A percentile compares a stretch with the other conserved stretches of the same genome.
These are phyloP conservation scores for Bipolaris victoriae DNA, from an alignment of 2,329 filamentous ascomycete genomes.

Conservation along the genomic window DNA sequence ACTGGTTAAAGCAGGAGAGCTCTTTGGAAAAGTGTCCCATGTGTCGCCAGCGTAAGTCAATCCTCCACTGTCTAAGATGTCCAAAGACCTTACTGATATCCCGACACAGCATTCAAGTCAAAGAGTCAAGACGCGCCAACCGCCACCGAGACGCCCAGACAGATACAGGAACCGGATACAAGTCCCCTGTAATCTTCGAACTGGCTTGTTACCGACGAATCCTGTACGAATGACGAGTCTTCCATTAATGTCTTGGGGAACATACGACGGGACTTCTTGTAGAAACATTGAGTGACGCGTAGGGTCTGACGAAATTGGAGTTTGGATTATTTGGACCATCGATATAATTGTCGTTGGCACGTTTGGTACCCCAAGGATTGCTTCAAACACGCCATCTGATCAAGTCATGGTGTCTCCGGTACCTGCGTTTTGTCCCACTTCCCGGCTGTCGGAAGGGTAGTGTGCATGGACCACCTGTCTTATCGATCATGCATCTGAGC, in stretches of 20 bases:
- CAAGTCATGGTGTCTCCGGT: not conserved
- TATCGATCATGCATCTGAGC: slow-evolving; percentile 29
- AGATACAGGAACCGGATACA: slow-evolving; percentile 27
- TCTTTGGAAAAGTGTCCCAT: slow-evolving; percentile 95
- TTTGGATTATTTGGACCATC: slow-evolving; percentile 2
- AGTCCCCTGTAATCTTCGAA: slow-evolving; percentile 19
- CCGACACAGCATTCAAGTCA: slow-evolving; percentile 45
- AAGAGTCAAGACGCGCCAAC: slow-evolving; percentile 44
- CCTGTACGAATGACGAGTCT: not conserved
- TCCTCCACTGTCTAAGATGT: not conserved
- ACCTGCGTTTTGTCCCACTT: not conserved
- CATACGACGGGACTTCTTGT: not conserved
- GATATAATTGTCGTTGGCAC: slow-evolving; percentile 23
- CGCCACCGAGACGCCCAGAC: slow-evolving; percentile 17
- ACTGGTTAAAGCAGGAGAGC: slow-evolving; percentile 95
- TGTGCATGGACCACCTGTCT: slow-evolving; percentile 29
- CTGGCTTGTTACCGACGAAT: not conserved
- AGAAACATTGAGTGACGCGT: not conserved
- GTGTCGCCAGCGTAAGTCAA: slow-evolving; percentile 83
- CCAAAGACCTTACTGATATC: slow-evolving; percentile 18
- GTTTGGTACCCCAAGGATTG: slow-evolving; percentile 33
- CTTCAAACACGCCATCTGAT: slow-evolving; percentile 3
- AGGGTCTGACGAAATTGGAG: not conserved
- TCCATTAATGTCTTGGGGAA: not conserved
- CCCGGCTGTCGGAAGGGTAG: slow-evolving; percentile 18